Base-by-base conservation (phyloP, 352 stramenopile species). In the Pythium vanterpoolii region DNA sequence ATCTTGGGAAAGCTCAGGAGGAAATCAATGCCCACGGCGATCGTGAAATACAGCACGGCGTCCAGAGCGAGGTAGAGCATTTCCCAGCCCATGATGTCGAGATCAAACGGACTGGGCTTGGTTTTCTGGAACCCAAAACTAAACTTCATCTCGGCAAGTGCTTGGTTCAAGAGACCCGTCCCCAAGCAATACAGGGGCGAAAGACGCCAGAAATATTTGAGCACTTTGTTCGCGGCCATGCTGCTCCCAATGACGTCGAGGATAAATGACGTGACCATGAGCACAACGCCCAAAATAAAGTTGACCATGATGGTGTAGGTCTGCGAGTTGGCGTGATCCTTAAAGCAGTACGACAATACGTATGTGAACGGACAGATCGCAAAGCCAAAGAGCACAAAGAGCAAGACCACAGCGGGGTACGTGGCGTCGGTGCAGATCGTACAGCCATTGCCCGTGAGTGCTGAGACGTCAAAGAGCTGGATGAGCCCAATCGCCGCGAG, bases 261-360 rank as follows among this genome's bases (percentile, higher is more conserved):
- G 3, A 85, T 48, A 27, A 84, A 79, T 3, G 74, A 86, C 8
- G 64, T 56, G 49, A 91, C 71, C 47, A 89, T 51, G 7, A 91
- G 56, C 0, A 60, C 56, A 13, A 83, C 31, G 6, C 72, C 72
- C 3, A 77, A 9, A 4, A 81, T 23, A 6, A 83, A 66, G 62
- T 84, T 84, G 67, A 86, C 63, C 19, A 81, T 30, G 21, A 87
- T 60, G 36, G 71, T 81, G 10, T 71, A 66, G n/a, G 66, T 72
- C 44, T 79, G 77, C 31, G 80, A 72, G 4, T 62, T 67, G n/a
- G 72, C 59, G 40, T 65, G 36, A 1, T 74, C 64, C 16, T 27
- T 68, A 51, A 85, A 87, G 8, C 75, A 13, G 48, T 64, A 79
- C 26, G 60, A 71, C 26, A 53, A 45, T 24, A 55, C 54, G 56